Evolutionary conservation across 331 rosid species (phyloP), one percentile per base, ranked within the genome.

Genomic region (Quercus tomentella): DNA sequence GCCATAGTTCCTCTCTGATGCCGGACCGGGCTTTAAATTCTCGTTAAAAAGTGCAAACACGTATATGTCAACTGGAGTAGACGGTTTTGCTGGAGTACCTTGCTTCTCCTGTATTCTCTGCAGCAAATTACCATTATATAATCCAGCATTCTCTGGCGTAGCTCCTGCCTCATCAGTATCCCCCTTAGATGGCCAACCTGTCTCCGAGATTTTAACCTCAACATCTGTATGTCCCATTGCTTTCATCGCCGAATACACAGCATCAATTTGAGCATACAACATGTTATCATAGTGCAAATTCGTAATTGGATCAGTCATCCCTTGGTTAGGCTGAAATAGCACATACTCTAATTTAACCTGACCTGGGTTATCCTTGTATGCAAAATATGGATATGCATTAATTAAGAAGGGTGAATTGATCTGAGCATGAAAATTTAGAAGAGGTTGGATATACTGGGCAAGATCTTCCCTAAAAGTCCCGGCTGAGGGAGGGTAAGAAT

Each of bases 101-200:
- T 90, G 88, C 54, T 76, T 86, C 86, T 87, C 83, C 69, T 67
- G 79, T 74, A 95, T 88, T 62, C 85, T 85, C 76, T 77, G 86
- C 77, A 95, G 54, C 81, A 95, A 82, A 80, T 95, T 95, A 11
- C 90, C 83, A 69, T 95, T 87, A 63, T 95, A 95, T 52, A 91
- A 45, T 73, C 88, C 92, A 0, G 99, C 99, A 79, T 95, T 95
- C 72, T 85, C 81, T 5, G 86, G 88, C 5, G 92, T 90, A 17
- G 98, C 99, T 18, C 99, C 99, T 74, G 78, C 58, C 81, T 95
- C 99, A 30, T 93, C 81, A 2, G 79, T 61, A 61, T 93, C 97
- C 6, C 99, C 99, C 71, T 84, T 85, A 1, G 99, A 95, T 30
- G 99, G 99, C 99, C 99, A 95, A 54, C 99, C 99, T 0, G 99